Conservation (phyloP, 495 filamentous ascomycete species). For the Podospora tetraspora region DNA sequence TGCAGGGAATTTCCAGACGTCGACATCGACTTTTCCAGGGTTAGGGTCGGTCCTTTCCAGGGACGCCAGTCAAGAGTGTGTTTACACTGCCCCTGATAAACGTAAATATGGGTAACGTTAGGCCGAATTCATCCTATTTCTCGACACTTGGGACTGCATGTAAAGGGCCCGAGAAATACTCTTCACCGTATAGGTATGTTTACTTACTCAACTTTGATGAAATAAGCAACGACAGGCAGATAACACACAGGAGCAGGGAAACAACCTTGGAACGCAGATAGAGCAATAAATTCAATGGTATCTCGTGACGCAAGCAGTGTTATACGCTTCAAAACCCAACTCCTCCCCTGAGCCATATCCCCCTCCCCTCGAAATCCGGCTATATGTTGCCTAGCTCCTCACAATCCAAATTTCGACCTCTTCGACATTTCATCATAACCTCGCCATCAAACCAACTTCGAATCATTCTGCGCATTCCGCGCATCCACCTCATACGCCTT, state of each 20-base stretch:
- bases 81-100: neutral
- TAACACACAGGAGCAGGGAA: too few species aligned
- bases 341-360: neutral
- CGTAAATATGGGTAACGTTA: too few species aligned
- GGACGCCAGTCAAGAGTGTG: neutral
- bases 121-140: too few species aligned
- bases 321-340: constrained; percentile 6
- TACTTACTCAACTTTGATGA: neutral
- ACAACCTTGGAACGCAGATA: too few species aligned
- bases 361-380: neutral
- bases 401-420: neutral
- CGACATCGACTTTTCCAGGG: neutral
- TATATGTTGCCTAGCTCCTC: constrained; percentile 1
- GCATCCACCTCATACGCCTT: constrained; percentile 1
- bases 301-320: constrained; percentile 6
- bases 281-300: constrained; percentile 10
- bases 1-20: neutral
- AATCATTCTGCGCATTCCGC: neutral
- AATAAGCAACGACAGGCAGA: neutral
- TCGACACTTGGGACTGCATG: too few species aligned
- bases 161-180: neutral
- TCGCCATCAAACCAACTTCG: constrained; percentile 14
- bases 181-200: neutral
- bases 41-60: neutral
- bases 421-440: neutral